Conservation (phyloP, 352 stramenopile genomes). For the Globisporangium uncinulatum region DNA sequence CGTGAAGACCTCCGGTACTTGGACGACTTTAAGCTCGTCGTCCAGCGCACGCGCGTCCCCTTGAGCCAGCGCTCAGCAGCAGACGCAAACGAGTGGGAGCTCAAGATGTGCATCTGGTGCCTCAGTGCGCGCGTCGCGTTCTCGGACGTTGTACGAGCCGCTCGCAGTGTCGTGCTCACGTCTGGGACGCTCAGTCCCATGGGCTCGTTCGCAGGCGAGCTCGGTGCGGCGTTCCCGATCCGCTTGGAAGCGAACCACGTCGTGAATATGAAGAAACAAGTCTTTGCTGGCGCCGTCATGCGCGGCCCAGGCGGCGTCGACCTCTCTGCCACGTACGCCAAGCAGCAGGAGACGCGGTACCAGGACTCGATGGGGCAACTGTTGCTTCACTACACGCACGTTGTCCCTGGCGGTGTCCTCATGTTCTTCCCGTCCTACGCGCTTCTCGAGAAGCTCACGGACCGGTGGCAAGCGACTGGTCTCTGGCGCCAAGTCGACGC, state of each 20-base stretch:
- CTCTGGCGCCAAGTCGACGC: constrained; percentile 54
- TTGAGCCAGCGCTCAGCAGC: constrained; percentile 11
- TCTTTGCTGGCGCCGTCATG: constrained; percentile 74
- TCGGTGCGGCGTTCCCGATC: constrained; percentile 77
- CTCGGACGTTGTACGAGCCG: constrained; percentile 58
- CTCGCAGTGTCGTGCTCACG: constrained; percentile 73
- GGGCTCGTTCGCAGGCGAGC: constrained; percentile 79
- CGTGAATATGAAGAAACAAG: constrained; percentile 81
- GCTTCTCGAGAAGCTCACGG: constrained; percentile 64
- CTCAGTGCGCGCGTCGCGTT: constrained; percentile 81
- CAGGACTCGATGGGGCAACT: constrained; percentile 80
- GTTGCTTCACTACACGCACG: constrained; percentile 55
- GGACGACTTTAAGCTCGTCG: constrained; percentile 78
- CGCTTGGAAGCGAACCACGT: constrained; percentile 83
- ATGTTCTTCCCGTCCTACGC: constrained; percentile 88
- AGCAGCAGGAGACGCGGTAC: constrained; percentile 75
- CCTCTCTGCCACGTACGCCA: constrained; percentile 72
- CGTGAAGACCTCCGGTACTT: constrained; percentile 68
- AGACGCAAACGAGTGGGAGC: constrained; percentile 23
- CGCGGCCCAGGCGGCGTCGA: constrained; percentile 58
- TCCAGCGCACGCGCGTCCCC: constrained; percentile 25
- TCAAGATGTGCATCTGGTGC: constrained; percentile 87
- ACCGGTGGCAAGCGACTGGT: constrained; percentile 63
- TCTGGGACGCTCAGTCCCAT: constrained; percentile 84
- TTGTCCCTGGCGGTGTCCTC: constrained; percentile 71